Percentiles rank a stretch among this genome's conserved stretches.
These are phyloP conservation scores for Alternaria dauci DNA, from an alignment of 2,329 filamentous ascomycete genomes.

Conservation along the genomic window DNA sequence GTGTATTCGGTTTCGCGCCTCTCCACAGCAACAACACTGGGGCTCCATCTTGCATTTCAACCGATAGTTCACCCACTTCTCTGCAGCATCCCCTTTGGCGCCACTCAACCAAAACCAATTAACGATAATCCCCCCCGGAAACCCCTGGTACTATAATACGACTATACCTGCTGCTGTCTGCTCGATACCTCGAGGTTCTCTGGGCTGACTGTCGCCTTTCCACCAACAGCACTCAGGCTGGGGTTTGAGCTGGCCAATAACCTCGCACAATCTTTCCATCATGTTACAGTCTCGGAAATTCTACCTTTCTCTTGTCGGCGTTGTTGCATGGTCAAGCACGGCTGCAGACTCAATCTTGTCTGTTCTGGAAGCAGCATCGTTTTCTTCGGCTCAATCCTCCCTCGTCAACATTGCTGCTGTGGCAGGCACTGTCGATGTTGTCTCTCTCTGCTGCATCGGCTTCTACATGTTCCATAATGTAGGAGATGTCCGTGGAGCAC, in stretches of 20 bases:
- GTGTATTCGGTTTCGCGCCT: constrained; percentile 34
- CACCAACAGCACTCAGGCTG: constrained; percentile 1
- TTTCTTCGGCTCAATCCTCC: constrained; percentile 35
- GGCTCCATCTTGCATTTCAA: constrained; percentile 31
- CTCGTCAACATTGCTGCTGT: constrained; percentile 40
- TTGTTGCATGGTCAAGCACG: constrained; percentile 46
- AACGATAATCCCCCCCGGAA: constrained; percentile 11
- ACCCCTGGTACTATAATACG: constrained; percentile 12
- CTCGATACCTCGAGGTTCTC: constrained; percentile 9
- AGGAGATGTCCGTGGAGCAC: constrained; percentile 38
- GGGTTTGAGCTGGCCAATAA: constrained; percentile 13
- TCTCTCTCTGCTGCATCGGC: constrained; percentile 40
- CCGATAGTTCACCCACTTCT: constrained; percentile 24
- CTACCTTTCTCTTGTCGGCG: constrained; percentile 45
- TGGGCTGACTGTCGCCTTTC: constrained; percentile 5
- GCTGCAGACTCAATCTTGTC: constrained; percentile 47
- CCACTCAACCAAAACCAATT: constrained; percentile 12
- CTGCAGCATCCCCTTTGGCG: constrained; percentile 12
- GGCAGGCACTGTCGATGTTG: constrained; percentile 43
- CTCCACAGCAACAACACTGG: constrained; percentile 39
- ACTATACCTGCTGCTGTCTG: constrained; percentile 2
- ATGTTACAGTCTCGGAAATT: constrained; percentile 41
- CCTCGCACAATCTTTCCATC: constrained; percentile 11
- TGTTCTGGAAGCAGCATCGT: constrained; percentile 48
- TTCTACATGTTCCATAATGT: constrained; percentile 42